Percentiles rank a stretch among this genome's conserved stretches.
phyloP scores from a whole-genome alignment of 139 green algal genomes.

The Chlamydomonas schloesseri region DNA sequence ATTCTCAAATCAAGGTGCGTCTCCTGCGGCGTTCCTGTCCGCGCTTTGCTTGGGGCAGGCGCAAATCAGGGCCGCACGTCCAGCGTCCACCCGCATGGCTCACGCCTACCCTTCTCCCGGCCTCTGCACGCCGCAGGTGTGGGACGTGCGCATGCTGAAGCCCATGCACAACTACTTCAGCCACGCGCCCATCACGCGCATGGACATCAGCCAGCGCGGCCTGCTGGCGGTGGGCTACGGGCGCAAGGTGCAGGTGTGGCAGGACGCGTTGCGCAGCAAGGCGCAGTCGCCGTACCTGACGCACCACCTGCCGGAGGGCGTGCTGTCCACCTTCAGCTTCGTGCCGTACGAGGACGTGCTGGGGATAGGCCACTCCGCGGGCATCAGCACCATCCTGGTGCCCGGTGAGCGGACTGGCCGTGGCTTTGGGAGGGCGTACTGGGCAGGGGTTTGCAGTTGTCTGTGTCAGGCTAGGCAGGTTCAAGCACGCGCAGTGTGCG shows the following conservation, averaged over 20 bases:
- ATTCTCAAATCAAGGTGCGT: slow-evolving; percentile 84
- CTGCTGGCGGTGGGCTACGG: slow-evolving; percentile 90
- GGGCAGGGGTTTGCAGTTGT: too few relatives aligned
- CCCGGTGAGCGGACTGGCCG: slow-evolving; percentile 82
- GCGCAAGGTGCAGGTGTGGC: slow-evolving; percentile 86
- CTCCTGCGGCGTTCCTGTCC: too few relatives aligned
- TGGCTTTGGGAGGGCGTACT: too few relatives aligned
- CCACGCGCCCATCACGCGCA: slow-evolving; percentile 69
- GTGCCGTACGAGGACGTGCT: slow-evolving; percentile 95
- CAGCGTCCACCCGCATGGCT: too few relatives aligned
- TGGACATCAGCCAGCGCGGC: slow-evolving; percentile 95
- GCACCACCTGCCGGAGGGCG: slow-evolving; percentile 72
- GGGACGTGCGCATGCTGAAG: slow-evolving; percentile 92
- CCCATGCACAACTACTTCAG: slow-evolving; percentile 93
- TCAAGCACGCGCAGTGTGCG: too few relatives aligned
- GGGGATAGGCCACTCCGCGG: slow-evolving; percentile 79
- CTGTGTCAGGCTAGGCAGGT: too few relatives aligned
- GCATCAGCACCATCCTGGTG: slow-evolving; percentile 87
- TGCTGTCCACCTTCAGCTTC: slow-evolving; percentile 80
- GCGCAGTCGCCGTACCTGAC: slow-evolving; percentile 89
- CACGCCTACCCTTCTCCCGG: too few relatives aligned
- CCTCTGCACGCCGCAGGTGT: slow-evolving; percentile 48
- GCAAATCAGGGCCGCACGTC: too few relatives aligned
- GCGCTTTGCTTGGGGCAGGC: too few relatives aligned
- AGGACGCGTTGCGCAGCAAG: slow-evolving; percentile 89